Conservation (phyloP, 2,329 filamentous ascomycete genomes). For the Cercospora sesami region DNA sequence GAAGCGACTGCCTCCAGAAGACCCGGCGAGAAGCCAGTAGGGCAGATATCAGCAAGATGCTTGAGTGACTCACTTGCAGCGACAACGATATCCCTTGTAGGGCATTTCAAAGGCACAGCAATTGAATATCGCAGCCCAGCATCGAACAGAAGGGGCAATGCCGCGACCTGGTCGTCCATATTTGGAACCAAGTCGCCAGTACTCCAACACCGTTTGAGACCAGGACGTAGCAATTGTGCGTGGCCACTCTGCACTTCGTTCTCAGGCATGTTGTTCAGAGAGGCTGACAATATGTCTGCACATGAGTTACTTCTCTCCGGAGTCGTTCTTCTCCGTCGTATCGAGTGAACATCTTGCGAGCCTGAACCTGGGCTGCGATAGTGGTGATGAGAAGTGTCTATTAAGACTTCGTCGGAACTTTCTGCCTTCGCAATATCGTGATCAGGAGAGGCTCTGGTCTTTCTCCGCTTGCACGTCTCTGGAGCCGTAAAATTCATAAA, state of each 20-base stretch:
- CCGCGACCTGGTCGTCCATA: background rate
- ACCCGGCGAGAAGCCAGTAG: conserved; percentile 44
- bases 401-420: background rate
- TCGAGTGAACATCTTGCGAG: background rate
- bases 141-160: conserved; percentile 13
- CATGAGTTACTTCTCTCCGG: background rate
- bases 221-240: background rate
- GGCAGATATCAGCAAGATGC: conserved; percentile 42
- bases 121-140: conserved; percentile 40
- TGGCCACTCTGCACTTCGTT: background rate
- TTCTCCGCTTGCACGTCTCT: background rate
- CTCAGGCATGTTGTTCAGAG: background rate
- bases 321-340: background rate
- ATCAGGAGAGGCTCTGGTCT: background rate
- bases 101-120: conserved; percentile 31
- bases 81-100: conserved; percentile 34
- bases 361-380: background rate
- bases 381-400: background rate
- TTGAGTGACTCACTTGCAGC: conserved; percentile 38
- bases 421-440: background rate
- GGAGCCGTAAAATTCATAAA: conserved; percentile 24
- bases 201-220: background rate
- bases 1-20: conserved; percentile 36
- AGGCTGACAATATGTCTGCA: background rate
- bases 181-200: background rate